Conservation (phyloP, 345 rosid genomes). For the Lagerstroemia speciosa region DNA sequence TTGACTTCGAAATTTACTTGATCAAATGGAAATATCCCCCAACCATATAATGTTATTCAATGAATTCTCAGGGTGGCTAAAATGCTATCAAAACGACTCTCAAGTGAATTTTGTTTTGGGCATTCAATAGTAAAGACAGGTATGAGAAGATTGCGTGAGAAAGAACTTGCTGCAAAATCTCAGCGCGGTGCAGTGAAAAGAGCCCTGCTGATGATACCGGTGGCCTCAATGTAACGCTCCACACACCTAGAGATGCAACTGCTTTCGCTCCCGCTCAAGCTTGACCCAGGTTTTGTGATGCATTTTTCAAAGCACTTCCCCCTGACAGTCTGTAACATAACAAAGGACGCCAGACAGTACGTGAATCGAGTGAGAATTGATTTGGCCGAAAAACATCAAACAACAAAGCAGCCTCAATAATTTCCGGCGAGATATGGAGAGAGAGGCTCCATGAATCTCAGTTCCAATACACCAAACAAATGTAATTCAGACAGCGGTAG, state of each 20-base stretch:
- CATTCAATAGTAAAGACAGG: neutral
- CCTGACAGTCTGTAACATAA: slow-evolving; percentile 48
- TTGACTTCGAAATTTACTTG: neutral
- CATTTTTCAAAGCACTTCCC: slow-evolving; percentile 89
- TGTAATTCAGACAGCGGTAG: neutral
- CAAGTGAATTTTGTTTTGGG: neutral
- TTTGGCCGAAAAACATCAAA: neutral
- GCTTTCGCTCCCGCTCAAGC: slow-evolving; percentile 82
- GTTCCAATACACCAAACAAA: neutral
- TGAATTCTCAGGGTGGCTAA: neutral
- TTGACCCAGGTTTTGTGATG: slow-evolving; percentile 82
- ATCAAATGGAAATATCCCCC: neutral
- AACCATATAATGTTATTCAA: neutral
- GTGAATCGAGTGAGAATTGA: neutral
- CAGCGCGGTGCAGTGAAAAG: slow-evolving; percentile 48
- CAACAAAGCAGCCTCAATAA: neutral
- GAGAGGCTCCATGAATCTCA: neutral
- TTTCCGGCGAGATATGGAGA: neutral
- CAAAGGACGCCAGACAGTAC: neutral
- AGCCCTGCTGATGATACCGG: slow-evolving; percentile 64
- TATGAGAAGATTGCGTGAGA: neutral
- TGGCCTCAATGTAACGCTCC: slow-evolving; percentile 95
- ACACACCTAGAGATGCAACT: slow-evolving; percentile 95
- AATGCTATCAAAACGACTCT: neutral
- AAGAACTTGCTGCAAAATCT: slow-evolving; percentile 7